Percentiles rank a stretch among this genome's conserved stretches.
phyloP scores from a whole-genome alignment of 345 rosid species.

The Leavenworthia alabamica region DNA sequence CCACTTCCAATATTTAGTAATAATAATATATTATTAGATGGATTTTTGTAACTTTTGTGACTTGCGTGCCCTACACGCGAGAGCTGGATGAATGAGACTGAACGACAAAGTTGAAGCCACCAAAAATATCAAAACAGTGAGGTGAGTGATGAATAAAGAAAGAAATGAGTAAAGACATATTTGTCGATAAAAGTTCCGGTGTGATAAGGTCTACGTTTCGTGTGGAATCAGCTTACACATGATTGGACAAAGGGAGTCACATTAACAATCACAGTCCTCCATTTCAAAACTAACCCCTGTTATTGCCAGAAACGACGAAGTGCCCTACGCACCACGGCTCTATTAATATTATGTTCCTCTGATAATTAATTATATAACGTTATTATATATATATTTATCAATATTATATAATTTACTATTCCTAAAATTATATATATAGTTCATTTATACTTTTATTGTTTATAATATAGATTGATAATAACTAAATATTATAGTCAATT shows the following conservation, averaged over 20 bases:
- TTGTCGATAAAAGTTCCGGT: conserved; percentile 13
- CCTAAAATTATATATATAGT: too few species aligned
- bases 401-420: too few species aligned
- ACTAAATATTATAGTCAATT: too few species aligned
- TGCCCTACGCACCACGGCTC: conserved; percentile 9
- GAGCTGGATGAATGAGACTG: conserved; percentile 1
- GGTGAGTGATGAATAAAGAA: conserved; percentile 21
- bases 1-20: background rate
- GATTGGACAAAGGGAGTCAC: conserved; percentile 20
- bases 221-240: conserved; percentile 27
- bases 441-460: too few species aligned
- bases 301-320: background rate
- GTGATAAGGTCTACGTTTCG: conserved; percentile 29
- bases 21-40: background rate
- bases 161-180: conserved; percentile 19
- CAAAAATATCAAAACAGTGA: conserved; percentile 28
- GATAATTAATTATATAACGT: too few species aligned
- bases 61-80: conserved; percentile 16
- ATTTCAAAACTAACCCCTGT: conserved; percentile 14
- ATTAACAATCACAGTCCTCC: conserved; percentile 19
- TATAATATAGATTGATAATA: too few species aligned
- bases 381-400: too few species aligned
- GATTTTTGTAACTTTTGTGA: background rate
- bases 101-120: conserved; percentile 1
- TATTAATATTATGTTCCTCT: too few species aligned